Evolutionary conservation across 2,329 filamentous ascomycete genomes (phyloP), one percentile per base, ranked within the genome.

Genomic region (Capronia coronata): DNA sequence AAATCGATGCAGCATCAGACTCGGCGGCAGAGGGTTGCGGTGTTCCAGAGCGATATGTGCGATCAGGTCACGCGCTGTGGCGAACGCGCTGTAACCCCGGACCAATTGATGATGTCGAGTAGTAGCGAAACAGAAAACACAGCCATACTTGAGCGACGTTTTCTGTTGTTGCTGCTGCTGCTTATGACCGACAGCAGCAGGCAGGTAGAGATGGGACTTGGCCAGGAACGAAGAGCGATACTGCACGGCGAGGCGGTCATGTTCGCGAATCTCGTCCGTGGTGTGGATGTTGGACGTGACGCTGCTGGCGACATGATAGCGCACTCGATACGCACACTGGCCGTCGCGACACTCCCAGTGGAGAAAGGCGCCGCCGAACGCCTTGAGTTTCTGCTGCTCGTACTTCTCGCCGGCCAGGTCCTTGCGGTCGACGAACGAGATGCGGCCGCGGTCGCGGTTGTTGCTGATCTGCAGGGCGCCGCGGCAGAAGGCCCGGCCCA

Each of bases 101-200:
- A 48, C 48, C 18, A 58, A 44, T 11, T 58, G 52, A 25, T 46
- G 43, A 2, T 56, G 58, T 2, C 13, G 21, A 5, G 57, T n/a
- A n/a, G n/a, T n/a, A n/a, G n/a, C 56, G 38, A 55, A 56, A 47
- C 59, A 61, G 53, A 61, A 58, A 2, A 57, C 38, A 42, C 59
- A 61, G 21, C 58, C 59, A 30, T 59, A 61, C 34, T 56, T 27
- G 19, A 25, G 9, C 21, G 16, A n/a, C n/a, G n/a, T n/a, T n/a
- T n/a, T n/a, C n/a, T n/a, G n/a, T n/a, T n/a, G n/a, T n/a, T n/a
- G n/a, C n/a, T n/a, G n/a, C n/a, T n/a, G n/a, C n/a, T n/a, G n/a
- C n/a, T n/a, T n/a, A n/a, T n/a, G n/a, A n/a, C n/a, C n/a, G n/a
- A n/a, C n/a, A n/a, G n/a, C n/a, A n/a, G n/a, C n/a, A 7, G 56